phyloP scores from a whole-genome alignment of 345 rosid genomes.

The Clarkia xantiana region DNA sequence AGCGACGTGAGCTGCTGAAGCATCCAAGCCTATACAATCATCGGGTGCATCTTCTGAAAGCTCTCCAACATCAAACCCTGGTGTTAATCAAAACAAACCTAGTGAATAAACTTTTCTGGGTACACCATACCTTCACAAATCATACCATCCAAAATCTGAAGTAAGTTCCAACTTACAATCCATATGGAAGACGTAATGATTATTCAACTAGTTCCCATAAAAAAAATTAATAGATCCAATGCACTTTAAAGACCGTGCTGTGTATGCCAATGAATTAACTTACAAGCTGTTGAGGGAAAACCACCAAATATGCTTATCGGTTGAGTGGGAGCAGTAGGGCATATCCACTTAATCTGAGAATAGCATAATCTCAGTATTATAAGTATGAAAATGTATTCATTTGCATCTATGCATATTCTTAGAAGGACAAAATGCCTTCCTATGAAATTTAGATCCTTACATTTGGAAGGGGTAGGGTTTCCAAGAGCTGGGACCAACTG shows the following conservation, averaged over 20 bases:
- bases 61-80: conserved; percentile 94
- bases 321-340: conserved; percentile 91
- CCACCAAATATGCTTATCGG: conserved; percentile 83
- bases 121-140: no score
- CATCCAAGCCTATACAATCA: conserved; percentile 81
- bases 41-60: conserved; percentile 73
- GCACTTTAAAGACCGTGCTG: neutral
- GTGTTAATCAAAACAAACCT: conserved; percentile 2
- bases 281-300: conserved; percentile 95
- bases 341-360: conserved; percentile 84
- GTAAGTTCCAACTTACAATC: no score
- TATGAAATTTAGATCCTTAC: conserved; percentile 27
- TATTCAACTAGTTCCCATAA: no score
- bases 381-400: no score
- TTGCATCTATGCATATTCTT: neutral
- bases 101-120: no score
- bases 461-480: conserved; percentile 85
- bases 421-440: neutral
- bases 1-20: conserved; percentile 87
- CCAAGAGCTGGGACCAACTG: conserved; percentile 99
- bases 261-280: conserved; percentile 17
- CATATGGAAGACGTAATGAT: no score
- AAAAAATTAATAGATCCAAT: neutral
- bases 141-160: no score
- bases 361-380: no score